phyloP scores from a whole-genome alignment of 2,329 filamentous ascomycete species.

The Diplodia scrobiculata region DNA sequence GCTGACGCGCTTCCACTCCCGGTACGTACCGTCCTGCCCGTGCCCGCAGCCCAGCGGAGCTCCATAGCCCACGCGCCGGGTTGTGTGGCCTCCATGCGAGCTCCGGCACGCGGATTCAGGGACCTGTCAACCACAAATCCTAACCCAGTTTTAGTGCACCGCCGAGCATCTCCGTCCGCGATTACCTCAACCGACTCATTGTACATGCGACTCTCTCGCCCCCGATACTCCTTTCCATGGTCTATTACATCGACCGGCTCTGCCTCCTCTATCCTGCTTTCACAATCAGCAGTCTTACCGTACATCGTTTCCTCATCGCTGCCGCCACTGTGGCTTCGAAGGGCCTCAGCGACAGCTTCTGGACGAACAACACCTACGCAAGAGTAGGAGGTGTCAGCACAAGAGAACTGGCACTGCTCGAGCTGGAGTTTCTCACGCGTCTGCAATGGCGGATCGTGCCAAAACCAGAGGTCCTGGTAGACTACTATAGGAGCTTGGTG shows the following conservation, averaged over 20 bases:
- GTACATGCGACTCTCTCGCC: conserved; percentile 92
- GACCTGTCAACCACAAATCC: conserved; percentile 24
- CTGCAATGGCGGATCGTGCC: conserved; percentile 98
- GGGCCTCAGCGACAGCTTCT: conserved; percentile 93
- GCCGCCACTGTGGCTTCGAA: conserved; percentile 95
- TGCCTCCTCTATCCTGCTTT: conserved; percentile 92
- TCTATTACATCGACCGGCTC: conserved; percentile 95
- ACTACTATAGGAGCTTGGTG: conserved; percentile 88
- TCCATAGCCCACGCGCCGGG: background rate
- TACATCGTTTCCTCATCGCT: conserved; percentile 95
- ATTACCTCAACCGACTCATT: conserved; percentile 90
- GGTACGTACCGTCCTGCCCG: conserved; percentile 55
- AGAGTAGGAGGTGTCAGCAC: conserved; percentile 90
- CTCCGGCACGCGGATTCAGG: background rate
- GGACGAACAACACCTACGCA: conserved; percentile 97
- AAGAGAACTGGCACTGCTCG: conserved; percentile 83
- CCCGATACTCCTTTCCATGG: conserved; percentile 95
- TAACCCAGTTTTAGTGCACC: conserved; percentile 56
- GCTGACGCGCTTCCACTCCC: conserved; percentile 91
- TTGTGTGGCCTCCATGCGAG: background rate
- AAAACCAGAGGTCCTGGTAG: conserved; percentile 86
- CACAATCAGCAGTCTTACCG: conserved; percentile 92
- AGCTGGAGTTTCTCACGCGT: conserved; percentile 88
- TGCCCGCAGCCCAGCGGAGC: conserved; percentile 1
- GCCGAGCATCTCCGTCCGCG: conserved; percentile 88